Evolutionary conservation across 1,284 basidiomycete genomes (phyloP).

Genomic region (Schizophyllum amplum): DNA sequence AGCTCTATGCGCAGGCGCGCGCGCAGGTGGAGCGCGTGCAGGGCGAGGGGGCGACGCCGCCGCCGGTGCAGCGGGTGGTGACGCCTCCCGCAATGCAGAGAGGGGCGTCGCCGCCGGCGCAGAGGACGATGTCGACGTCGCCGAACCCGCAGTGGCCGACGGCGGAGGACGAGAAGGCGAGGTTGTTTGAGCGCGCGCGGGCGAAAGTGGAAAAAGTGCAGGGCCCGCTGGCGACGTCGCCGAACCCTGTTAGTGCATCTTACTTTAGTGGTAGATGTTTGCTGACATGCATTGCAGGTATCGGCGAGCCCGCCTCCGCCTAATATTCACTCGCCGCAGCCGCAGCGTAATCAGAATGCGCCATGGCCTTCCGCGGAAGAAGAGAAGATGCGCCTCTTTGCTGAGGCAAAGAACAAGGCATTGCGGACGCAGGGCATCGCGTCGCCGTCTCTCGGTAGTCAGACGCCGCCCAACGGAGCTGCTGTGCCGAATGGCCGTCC

Average conservation of each 20-base stretch:
- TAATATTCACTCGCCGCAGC: background rate
- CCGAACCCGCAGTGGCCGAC: slow-evolving; percentile 43
- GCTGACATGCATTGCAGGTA: background rate
- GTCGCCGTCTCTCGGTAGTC: background rate
- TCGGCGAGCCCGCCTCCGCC: background rate
- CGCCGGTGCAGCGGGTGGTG: slow-evolving; percentile 11
- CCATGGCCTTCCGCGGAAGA: slow-evolving; percentile 61
- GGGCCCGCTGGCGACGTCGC: slow-evolving; percentile 23
- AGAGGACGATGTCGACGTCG: slow-evolving; percentile 10
- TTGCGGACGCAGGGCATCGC: slow-evolving; percentile 34
- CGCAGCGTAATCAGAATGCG: background rate
- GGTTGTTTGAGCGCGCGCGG: slow-evolving; percentile 61
- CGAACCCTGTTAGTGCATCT: slow-evolving; percentile 6
- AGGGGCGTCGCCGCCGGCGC: slow-evolving; percentile 4
- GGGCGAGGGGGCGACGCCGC: slow-evolving; percentile 24
- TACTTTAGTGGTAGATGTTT: background rate
- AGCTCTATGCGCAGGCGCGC: slow-evolving; percentile 59
- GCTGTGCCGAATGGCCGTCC: slow-evolving; percentile 3
- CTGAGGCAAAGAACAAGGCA: slow-evolving; percentile 56
- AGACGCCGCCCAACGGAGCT: background rate
- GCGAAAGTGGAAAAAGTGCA: slow-evolving; percentile 46
- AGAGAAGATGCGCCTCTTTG: slow-evolving; percentile 65
- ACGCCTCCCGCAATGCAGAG: slow-evolving; percentile 27
- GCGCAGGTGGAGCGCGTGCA: slow-evolving; percentile 52
- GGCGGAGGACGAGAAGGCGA: slow-evolving; percentile 66